phyloP scores from a whole-genome alignment of 2,329 filamentous ascomycete genomes.

The Phialophora verrucosa region DNA sequence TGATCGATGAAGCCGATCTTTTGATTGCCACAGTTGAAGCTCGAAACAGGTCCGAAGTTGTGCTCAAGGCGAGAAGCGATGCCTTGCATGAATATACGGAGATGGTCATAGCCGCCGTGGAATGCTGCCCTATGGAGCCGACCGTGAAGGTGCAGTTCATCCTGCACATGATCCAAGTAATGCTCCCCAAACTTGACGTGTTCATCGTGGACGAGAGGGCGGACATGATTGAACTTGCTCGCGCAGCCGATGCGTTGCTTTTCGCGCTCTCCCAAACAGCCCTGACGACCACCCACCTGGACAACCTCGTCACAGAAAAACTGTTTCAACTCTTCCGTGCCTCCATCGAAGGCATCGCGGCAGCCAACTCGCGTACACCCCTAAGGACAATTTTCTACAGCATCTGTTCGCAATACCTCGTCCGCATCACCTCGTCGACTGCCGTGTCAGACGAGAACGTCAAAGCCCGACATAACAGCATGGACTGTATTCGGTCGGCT shows the following conservation, averaged over 20 bases:
- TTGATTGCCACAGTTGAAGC: conserved; percentile 49
- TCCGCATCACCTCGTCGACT: conserved; percentile 62
- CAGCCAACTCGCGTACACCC: conserved; percentile 69
- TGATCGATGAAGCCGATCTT: conserved; percentile 47
- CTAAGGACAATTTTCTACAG: conserved; percentile 87
- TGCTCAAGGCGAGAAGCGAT: conserved; percentile 60
- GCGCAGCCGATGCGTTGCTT: conserved; percentile 71
- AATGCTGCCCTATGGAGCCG: conserved; percentile 78
- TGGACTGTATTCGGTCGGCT: conserved; percentile 75
- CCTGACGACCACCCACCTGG: conserved; percentile 48
- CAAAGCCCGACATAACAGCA: conserved; percentile 56
- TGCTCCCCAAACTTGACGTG: conserved; percentile 83
- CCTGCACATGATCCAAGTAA: conserved; percentile 82
- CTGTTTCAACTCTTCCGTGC: conserved; percentile 90
- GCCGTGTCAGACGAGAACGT: conserved; percentile 56
- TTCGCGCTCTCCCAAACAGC: conserved; percentile 42
- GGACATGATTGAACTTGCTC: conserved; percentile 76
- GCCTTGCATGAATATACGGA: conserved; percentile 85
- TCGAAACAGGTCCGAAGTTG: conserved; percentile 49
- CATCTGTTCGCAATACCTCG: conserved; percentile 85
- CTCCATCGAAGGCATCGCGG: conserved; percentile 77
- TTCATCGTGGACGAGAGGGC: conserved; percentile 71
- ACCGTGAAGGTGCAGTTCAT: conserved; percentile 77
- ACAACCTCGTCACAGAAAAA: conserved; percentile 83
- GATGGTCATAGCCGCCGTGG: conserved; percentile 80